Conservation (phyloP, 2,329 filamentous ascomycete species). For the Pyricularia sp. region DNA sequence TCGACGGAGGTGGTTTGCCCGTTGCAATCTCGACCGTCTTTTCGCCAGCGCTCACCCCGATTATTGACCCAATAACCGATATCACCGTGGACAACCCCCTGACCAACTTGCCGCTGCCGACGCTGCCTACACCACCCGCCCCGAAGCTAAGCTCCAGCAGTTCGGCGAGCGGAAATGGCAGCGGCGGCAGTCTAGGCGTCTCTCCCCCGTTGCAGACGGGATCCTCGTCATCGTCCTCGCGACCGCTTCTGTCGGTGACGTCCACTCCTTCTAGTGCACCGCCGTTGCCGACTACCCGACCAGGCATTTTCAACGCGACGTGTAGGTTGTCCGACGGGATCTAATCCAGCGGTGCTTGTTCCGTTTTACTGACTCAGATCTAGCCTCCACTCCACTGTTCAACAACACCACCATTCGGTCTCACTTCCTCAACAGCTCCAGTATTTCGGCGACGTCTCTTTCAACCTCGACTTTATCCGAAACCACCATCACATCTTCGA, state of each 20-base stretch:
- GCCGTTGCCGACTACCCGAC: constrained; percentile 11
- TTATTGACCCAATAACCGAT: constrained; percentile 25
- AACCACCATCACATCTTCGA: constrained; percentile 18
- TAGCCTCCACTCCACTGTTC: constrained; percentile 14
- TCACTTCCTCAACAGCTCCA: constrained; percentile 3
- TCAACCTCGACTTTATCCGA: constrained; percentile 13
- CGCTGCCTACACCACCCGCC: neutral
- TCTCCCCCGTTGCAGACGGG: constrained; percentile 8
- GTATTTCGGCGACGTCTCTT: constrained; percentile 15
- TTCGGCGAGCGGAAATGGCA: neutral
- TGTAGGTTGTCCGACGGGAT: constrained; percentile 7
- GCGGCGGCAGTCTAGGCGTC: constrained; percentile 6
- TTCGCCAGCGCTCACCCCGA: constrained; percentile 25
- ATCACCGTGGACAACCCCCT: constrained; percentile 20
- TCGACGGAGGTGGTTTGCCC: constrained; percentile 37
- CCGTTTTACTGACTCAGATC: neutral
- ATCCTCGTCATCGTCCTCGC: constrained; percentile 15
- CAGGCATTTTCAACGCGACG: constrained; percentile 9
- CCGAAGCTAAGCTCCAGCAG: neutral
- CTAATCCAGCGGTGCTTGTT: constrained; percentile 2
- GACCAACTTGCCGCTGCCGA: constrained; percentile 9
- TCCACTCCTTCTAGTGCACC: constrained; percentile 18
- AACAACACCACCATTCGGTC: constrained; percentile 13
- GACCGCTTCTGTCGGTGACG: constrained; percentile 14
- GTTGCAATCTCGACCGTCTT: constrained; percentile 33